Conservation (phyloP, 2,329 filamentous ascomycete genomes). For the Aspergillus amoenus region DNA sequence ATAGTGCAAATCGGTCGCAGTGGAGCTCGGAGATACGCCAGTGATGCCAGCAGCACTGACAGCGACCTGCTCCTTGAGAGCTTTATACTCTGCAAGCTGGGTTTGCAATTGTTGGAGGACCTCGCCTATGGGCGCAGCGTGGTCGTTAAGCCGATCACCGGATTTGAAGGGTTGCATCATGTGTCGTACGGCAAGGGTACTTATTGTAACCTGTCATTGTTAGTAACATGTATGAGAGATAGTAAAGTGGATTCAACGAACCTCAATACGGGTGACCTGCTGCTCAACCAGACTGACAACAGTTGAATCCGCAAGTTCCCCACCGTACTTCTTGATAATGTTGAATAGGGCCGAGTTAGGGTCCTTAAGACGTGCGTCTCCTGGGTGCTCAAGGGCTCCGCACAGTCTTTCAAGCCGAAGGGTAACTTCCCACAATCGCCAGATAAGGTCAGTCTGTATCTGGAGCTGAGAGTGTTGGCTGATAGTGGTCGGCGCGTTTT, state of each 20-base stretch:
- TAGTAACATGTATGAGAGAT: conserved; percentile 2
- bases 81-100: conserved; percentile 43
- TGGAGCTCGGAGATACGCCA: conserved; percentile 18
- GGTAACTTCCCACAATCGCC: conserved; percentile 86
- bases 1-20: conserved; percentile 13
- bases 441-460: conserved; percentile 82
- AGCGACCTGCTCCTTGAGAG: conserved; percentile 41
- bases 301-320: conserved; percentile 85
- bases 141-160: conserved; percentile 65
- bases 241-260: conserved; percentile 48
- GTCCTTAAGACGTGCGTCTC: conserved; percentile 64
- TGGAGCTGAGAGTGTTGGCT: conserved; percentile 66
- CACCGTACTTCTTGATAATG: conserved; percentile 67
- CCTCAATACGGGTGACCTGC: conserved; percentile 93
- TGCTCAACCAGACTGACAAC: conserved; percentile 89
- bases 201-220: conserved; percentile 69
- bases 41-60: conserved; percentile 26
- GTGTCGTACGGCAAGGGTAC: conserved; percentile 75
- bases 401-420: conserved; percentile 91
- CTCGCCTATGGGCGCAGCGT: conserved; percentile 74
- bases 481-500: conserved; percentile 53
- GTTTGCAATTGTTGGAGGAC: conserved; percentile 50
- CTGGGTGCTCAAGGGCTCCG: conserved; percentile 74
- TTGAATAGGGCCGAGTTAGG: conserved; percentile 84
- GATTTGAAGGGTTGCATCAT: conserved; percentile 68